phyloP scores from a whole-genome alignment of 1,139 yeast genomes.

The Yamadazyma conglobata region DNA sequence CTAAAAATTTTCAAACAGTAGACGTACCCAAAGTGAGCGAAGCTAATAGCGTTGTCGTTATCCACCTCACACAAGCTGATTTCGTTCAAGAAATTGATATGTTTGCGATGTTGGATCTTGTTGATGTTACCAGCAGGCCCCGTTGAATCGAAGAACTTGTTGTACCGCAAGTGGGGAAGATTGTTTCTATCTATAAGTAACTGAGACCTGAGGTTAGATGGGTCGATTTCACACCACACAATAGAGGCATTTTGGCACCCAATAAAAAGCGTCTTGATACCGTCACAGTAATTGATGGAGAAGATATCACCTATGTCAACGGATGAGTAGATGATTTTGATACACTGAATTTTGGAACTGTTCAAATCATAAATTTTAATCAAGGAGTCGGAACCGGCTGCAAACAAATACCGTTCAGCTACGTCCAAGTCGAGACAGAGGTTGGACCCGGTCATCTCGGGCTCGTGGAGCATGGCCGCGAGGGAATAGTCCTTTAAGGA shows the following conservation, averaged over 20 bases:
- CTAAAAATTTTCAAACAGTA: constrained; percentile 56
- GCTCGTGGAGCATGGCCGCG: constrained; percentile 29
- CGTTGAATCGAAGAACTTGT: constrained; percentile 83
- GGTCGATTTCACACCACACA: constrained; percentile 55
- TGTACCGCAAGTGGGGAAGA: constrained; percentile 78
- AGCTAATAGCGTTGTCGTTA: constrained; percentile 58
- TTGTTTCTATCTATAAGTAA: constrained; percentile 18
- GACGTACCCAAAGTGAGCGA: constrained; percentile 90
- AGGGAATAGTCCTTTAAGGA: constrained; percentile 64
- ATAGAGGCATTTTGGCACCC: constrained; percentile 94
- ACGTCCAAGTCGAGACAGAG: constrained; percentile 59
- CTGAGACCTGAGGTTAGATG: constrained; percentile 4
- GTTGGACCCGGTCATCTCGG: constrained; percentile 70
- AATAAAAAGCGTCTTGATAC: constrained; percentile 60
- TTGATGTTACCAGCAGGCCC: constrained; percentile 73
- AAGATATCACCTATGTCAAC: constrained; percentile 94
- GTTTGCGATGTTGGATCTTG: constrained; percentile 24
- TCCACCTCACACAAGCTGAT: constrained; percentile 61
- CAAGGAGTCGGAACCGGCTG: constrained; percentile 88
- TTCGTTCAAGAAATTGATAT: constrained; percentile 11
- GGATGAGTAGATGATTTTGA: constrained; percentile 71
- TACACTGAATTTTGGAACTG: constrained; percentile 26
- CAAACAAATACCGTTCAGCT: constrained; percentile 63
- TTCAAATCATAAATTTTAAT: constrained; percentile 77
- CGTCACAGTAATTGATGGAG: constrained; percentile 69